A percentile compares a stretch with the other conserved stretches of the same genome.
Evolutionary conservation across 1,139 yeast species (phyloP).

Genomic region (Tardiomyces blankii): DNA sequence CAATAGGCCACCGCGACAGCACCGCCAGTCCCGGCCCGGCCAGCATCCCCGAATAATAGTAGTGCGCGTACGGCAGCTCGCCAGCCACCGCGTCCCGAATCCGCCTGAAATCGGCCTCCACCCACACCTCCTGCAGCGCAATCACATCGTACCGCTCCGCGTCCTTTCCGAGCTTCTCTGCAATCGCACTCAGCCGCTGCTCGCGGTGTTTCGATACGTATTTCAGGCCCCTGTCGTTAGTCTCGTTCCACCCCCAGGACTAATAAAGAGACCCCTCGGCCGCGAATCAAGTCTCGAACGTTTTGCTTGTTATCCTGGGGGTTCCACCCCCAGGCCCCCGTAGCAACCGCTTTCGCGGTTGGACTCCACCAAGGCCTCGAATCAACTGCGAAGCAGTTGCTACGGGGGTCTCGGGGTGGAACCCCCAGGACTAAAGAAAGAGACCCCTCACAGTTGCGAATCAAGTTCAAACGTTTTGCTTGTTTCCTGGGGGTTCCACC

Average conservation of each 20-base stretch:
- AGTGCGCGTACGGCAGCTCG: slow-evolving; percentile 53
- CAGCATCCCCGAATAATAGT: slow-evolving; percentile 72
- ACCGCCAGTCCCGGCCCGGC: slow-evolving; percentile 92
- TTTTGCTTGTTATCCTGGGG: no score
- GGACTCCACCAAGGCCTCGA: no score
- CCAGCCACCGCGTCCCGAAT: slow-evolving; percentile 36
- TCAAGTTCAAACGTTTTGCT: background rate
- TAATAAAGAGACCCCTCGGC: no score
- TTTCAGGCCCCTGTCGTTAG: slow-evolving; percentile 87
- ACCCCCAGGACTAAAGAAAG: no score
- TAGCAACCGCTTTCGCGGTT: no score
- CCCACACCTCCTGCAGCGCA: slow-evolving; percentile 93
- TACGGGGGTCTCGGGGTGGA: no score
- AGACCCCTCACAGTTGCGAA: slow-evolving; percentile 2
- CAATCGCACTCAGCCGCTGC: slow-evolving; percentile 62
- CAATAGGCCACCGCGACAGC: slow-evolving; percentile 74
- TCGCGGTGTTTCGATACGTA: slow-evolving; percentile 60
- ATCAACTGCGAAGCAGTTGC: no score
- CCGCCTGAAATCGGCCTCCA: slow-evolving; percentile 67
- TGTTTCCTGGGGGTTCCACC: no score
- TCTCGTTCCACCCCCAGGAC: no score
- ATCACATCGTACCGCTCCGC: slow-evolving; percentile 61
- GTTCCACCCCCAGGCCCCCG: no score
- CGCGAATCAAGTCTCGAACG: no score
- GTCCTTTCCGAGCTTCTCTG: slow-evolving; percentile 42